Conservation (phyloP, 495 filamentous ascomycete genomes). For the Chaetomidium leptoderma region DNA sequence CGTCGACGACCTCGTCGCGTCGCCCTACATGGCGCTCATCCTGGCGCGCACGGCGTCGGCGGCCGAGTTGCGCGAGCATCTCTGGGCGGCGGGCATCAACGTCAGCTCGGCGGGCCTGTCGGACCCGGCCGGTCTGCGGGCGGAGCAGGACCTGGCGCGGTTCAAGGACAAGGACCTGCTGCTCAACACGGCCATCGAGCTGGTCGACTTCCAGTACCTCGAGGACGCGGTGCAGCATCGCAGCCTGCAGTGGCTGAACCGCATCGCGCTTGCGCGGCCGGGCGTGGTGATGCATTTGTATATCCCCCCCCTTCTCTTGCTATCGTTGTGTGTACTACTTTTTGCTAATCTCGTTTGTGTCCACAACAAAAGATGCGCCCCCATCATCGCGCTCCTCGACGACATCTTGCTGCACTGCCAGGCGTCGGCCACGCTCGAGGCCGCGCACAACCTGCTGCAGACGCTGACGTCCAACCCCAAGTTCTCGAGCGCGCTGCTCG, state of each 20-base stretch:
- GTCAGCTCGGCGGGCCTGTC: constrained; percentile 37
- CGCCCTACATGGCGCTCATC: constrained; percentile 51
- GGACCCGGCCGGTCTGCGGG: constrained; percentile 23
- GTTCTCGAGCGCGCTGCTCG: constrained; percentile 35
- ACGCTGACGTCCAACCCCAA: constrained; percentile 46
- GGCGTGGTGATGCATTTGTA: constrained; percentile 49
- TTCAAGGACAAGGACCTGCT: constrained; percentile 54
- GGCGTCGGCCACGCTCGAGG: constrained; percentile 45
- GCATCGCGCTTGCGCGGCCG: constrained; percentile 44
- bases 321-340: background rate
- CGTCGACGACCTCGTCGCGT: constrained; percentile 35
- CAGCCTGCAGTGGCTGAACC: constrained; percentile 49
- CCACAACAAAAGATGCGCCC: constrained; percentile 37
- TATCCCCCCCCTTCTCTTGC: constrained; percentile 21
- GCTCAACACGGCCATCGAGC: constrained; percentile 51
- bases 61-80: constrained; percentile 48
- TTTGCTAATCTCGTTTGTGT: background rate
- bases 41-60: constrained; percentile 42
- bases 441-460: constrained; percentile 49
- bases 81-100: constrained; percentile 50
- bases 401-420: constrained; percentile 53
- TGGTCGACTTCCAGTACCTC: constrained; percentile 54
- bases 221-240: constrained; percentile 52
- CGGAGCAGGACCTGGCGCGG: constrained; percentile 38
- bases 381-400: constrained; percentile 50